Evolutionary conservation across 1,139 yeast genomes (phyloP), one percentile per base, ranked within the genome.

Genomic region (Zhuliangozyma parablackwelliae): DNA sequence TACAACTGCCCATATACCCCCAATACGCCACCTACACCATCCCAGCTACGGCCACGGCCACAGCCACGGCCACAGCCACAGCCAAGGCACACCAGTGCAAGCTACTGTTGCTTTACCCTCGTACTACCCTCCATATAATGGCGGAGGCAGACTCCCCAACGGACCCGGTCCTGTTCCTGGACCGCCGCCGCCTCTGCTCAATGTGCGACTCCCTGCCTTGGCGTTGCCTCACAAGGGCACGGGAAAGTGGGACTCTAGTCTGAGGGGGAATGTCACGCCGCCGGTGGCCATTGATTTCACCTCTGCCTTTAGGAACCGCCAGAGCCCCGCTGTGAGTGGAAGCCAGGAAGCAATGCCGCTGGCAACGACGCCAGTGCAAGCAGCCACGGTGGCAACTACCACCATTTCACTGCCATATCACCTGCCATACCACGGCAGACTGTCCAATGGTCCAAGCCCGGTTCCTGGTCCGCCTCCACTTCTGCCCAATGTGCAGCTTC

Each of bases 101-200:
- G 16, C 16, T 16, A 16, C 16, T 16, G 16, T 16, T 21, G 30
- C 42, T n/a, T 32, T 41, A 24, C 36, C 38, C 28, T 47, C 68
- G n/a, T 54, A 55, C 42, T 67, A 60, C 41, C 72, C 72, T 2
- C 69, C 70, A 2, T 65, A 63, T 40, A 51, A 53, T 27, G 64
- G 65, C 4, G 53, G 53, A 4, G 69, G 68, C 5, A 52, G 71
- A 30, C 49, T 66, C n/a, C 73, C 74, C 11, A 67, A 68, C 46
- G 73, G 73, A 0, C 74, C 75, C 0, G 73, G 72, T 1, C 73
- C 73, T 1, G 54, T 66, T 10, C 73, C 73, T 0, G 73, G 74
- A 4, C 16, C 16, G 16, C 16, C 16, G 16, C 16, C 16, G 16
- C 16, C 16, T 16, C 16, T 16, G 16, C 16, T 16, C 16, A 16